phyloP scores from a whole-genome alignment of 139 green algal genomes.

The Eudorina sp. region DNA sequence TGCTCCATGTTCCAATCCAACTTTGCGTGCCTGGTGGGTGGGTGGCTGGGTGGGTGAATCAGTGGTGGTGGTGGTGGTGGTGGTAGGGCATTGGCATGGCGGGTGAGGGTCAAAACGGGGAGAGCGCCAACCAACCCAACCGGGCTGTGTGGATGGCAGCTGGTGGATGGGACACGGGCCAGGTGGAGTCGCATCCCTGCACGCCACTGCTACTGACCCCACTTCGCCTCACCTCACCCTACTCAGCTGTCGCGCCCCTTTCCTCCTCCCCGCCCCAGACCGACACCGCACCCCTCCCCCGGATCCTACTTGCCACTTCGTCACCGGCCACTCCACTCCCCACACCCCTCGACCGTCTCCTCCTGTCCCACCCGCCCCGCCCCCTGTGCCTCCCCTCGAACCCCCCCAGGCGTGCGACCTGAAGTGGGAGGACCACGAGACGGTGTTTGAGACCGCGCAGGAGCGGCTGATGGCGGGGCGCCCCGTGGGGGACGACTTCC shows the following conservation, averaged over 20 bases:
- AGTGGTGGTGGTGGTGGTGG: neutral
- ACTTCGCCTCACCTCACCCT: neutral
- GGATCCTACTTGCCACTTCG: neutral
- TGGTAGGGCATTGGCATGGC: too few species aligned
- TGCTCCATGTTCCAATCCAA: conserved; percentile 58
- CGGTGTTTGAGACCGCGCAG: conserved; percentile 56
- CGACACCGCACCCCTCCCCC: neutral
- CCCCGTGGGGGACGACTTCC: conserved; percentile 56
- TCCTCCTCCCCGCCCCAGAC: neutral
- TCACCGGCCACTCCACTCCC: neutral
- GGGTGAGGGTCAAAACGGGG: too few species aligned
- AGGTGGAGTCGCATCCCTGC: too few species aligned
- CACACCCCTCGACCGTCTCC: neutral
- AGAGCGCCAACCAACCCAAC: too few species aligned
- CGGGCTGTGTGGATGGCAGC: too few species aligned
- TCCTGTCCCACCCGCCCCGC: neutral
- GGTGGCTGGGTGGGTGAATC: neutral
- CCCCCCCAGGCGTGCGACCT: conserved; percentile 61
- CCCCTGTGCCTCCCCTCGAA: neutral
- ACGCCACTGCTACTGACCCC: too few species aligned
- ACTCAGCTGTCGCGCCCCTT: neutral
- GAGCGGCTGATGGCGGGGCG: conserved; percentile 55
- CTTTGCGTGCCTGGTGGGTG: conserved; percentile 43
- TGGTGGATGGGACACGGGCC: too few species aligned
- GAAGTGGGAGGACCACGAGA: conserved; percentile 74